Evolutionary conservation across 805 yeast genomes (phyloP).

Genomic region (Candida golubevii): DNA sequence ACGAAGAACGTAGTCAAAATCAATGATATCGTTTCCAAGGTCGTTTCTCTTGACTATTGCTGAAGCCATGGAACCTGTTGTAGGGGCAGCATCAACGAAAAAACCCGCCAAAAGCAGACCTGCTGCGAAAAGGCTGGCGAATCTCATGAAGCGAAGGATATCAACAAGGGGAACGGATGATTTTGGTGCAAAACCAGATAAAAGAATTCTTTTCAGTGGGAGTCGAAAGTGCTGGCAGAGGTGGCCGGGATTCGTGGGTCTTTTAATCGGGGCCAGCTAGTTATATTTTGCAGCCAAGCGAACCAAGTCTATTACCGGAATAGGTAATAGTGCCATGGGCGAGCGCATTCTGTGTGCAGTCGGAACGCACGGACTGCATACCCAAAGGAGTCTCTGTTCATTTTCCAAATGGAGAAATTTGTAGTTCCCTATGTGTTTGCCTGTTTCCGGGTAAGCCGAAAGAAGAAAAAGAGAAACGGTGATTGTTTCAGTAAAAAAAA

Average conservation of each 20-base stretch:
- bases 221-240: no score
- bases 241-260: no score
- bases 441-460: no score
- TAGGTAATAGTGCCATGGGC: slow-evolving; percentile 4
- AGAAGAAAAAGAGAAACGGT: no score
- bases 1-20: slow-evolving; percentile 14
- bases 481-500: no score
- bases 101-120: slow-evolving; percentile 16
- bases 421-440: no score
- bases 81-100: slow-evolving; percentile 23
- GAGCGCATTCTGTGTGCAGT: background rate
- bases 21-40: slow-evolving; percentile 12
- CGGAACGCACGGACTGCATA: background rate
- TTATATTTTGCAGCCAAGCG: no score
- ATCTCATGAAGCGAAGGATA: slow-evolving; percentile 16
- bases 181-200: no score
- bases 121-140: slow-evolving; percentile 16
- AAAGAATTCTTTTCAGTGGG: no score
- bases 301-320: slow-evolving; percentile 8
- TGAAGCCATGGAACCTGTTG: slow-evolving; percentile 10
- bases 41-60: slow-evolving; percentile 13
- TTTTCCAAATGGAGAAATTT: slow-evolving; percentile 1
- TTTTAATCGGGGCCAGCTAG: no score
- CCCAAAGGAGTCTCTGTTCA: background rate
- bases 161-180: no score